Conservation (phyloP, 441 rosid species). For the Gossypium davidsonii region DNA sequence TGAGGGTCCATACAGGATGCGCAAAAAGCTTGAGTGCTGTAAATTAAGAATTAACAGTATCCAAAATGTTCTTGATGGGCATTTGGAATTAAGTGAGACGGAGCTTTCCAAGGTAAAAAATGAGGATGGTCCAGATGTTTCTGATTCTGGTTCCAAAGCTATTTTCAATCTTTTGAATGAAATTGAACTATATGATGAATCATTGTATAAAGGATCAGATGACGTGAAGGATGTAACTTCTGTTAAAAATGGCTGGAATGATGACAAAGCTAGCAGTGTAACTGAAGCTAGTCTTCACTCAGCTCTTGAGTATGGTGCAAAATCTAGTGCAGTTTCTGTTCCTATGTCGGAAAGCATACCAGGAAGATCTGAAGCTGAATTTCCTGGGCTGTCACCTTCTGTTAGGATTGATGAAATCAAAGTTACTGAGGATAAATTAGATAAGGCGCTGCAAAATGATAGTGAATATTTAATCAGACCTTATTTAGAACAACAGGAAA, state of each 20-base stretch:
- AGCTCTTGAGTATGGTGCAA: slow-evolving; percentile 84
- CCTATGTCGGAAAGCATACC: slow-evolving; percentile 67
- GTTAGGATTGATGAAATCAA: slow-evolving; percentile 59
- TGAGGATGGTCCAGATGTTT: slow-evolving; percentile 49
- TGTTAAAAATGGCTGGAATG: slow-evolving; percentile 56
- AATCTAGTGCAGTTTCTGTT: slow-evolving; percentile 66
- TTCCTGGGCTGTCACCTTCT: slow-evolving; percentile 72
- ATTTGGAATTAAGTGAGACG: slow-evolving; percentile 65
- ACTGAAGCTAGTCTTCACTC: slow-evolving; percentile 87
- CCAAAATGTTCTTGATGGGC: slow-evolving; percentile 78
- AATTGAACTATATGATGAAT: slow-evolving; percentile 41
- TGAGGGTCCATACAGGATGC: slow-evolving; percentile 99
- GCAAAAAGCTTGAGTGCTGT: slow-evolving; percentile 95
- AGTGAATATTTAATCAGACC: slow-evolving; percentile 99
- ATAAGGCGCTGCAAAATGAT: slow-evolving; percentile 84
- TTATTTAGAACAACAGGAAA: slow-evolving; percentile 89
- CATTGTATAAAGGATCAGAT: slow-evolving; percentile 32
- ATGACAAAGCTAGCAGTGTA: slow-evolving; percentile 57
- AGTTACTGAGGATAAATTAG: slow-evolving; percentile 64
- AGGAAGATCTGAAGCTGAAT: slow-evolving; percentile 76
- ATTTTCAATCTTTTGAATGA: slow-evolving; percentile 48
- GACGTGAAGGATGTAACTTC: slow-evolving; percentile 35
- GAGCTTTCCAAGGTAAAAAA: slow-evolving; percentile 52
- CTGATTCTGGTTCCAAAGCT: slow-evolving; percentile 50
- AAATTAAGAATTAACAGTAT: slow-evolving; percentile 76